Conservation (phyloP, 2,329 filamentous ascomycete genomes). For the Claviceps capensis region DNA sequence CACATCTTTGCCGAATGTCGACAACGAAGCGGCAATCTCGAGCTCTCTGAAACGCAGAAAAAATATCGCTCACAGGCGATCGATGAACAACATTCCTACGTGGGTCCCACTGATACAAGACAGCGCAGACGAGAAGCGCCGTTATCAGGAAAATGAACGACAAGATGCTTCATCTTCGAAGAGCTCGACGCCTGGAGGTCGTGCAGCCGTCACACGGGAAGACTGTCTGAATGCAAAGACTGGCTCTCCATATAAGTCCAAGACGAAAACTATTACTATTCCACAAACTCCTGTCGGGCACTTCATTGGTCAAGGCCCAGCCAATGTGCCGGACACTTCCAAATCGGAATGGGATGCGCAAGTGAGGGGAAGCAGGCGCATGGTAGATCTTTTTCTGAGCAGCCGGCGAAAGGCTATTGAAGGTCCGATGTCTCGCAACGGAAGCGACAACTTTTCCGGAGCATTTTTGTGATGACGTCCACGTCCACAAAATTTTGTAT, state of each 20-base stretch:
- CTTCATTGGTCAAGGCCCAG: background rate
- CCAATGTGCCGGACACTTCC: background rate
- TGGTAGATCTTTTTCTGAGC: constrained; percentile 41
- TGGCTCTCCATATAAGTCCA: constrained; percentile 9
- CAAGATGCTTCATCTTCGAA: constrained; percentile 11
- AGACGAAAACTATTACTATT: background rate
- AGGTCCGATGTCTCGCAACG: constrained; percentile 16
- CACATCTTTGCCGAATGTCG: background rate
- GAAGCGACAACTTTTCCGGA: constrained; percentile 14
- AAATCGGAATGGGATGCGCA: constrained; percentile 17
- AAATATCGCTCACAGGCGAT: constrained; percentile 12
- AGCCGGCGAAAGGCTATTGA: constrained; percentile 30
- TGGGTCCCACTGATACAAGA: constrained; percentile 8
- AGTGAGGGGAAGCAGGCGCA: constrained; percentile 31
- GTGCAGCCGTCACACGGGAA: constrained; percentile 9
- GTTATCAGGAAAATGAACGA: constrained; percentile 9
- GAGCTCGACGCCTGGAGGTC: constrained; percentile 16
- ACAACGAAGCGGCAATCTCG: background rate
- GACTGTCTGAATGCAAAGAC: constrained; percentile 11
- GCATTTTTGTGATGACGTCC: constrained; percentile 17
- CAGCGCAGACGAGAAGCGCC: constrained; percentile 10
- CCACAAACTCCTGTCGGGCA: constrained; percentile 1
- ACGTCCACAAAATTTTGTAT: background rate
- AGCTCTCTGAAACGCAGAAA: background rate
- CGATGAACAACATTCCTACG: constrained; percentile 13